Evolutionary conservation across 306 rosid genomes (phyloP), one percentile per base, ranked within the genome.

Genomic region (Oxytropis ochrocephala): DNA sequence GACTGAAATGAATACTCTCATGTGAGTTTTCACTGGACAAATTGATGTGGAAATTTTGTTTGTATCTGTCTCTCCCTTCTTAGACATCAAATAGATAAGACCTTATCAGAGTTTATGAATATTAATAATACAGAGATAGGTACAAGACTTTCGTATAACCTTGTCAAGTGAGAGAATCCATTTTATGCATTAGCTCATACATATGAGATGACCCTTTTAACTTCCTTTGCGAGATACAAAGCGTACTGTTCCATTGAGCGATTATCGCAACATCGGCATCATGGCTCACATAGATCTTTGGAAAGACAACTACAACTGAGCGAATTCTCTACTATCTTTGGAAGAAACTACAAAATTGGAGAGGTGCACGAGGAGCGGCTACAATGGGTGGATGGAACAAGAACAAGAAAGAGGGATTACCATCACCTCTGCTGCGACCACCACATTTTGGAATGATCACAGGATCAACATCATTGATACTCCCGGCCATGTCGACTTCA

Each of bases 301-400:
- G 99, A 36, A 94, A 94, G 82, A 94, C 99, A 19, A 94, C 99
- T 43, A 94, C 99, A 44, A 94, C 97, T 0, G 96, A 94, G 35
- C 72, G 97, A 29, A 44, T 94, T 81, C 89, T 94, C 75, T 94
- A 68, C 79, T 94, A 94, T 69, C n/a, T 91, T 97, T 0, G 97
- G 99, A 77, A 82, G 95, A 66, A 94, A 91, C 83, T 94, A 94
- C 78, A 94, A 94, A 81, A 94, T 94, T 53, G 97, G 99, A 59
- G 99, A 94, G 81, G 99, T 94, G 2, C 99, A 94, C 1, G 97
- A 94, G 74, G 99, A 97, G 70, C n/a, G n/a, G n/a, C 97, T 5
- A 94, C 99, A 5, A 91, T 94, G 99, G 99, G 91, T 94, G 97
- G 99, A 94, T 94, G 99, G 97, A 94, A 70, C 99, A 94, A 71